Evolutionary conservation across 768 basidiomycete species (phyloP).

Genomic region (Infundibulicybe gibba): DNA sequence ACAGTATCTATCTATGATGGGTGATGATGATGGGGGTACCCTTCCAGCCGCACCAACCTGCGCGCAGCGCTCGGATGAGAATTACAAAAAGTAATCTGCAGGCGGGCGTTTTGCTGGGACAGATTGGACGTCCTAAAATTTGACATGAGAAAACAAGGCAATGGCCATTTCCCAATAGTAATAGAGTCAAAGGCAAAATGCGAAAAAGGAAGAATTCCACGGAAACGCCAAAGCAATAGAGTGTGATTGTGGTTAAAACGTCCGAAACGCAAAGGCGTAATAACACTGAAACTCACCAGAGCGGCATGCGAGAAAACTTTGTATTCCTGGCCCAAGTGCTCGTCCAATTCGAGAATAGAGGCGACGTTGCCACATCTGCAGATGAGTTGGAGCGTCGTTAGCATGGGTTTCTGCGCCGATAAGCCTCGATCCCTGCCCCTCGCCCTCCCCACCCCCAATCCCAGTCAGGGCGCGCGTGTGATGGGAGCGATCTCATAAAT

Average conservation of each 20-base stretch:
- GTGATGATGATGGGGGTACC: too few relatives aligned
- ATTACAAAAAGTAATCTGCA: slow-evolving; percentile 80
- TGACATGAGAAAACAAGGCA: not conserved
- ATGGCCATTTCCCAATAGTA: slow-evolving; percentile 4
- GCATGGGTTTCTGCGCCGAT: too few relatives aligned
- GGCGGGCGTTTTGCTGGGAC: slow-evolving; percentile 83
- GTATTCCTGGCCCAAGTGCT: slow-evolving; percentile 90
- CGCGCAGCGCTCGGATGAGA: not conserved
- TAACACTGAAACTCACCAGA: slow-evolving; percentile 47
- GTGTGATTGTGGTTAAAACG: not conserved
- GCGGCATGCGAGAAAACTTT: slow-evolving; percentile 93
- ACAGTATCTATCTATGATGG: too few relatives aligned
- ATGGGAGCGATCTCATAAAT: too few relatives aligned
- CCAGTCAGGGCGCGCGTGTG: too few relatives aligned
- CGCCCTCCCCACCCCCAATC: too few relatives aligned
- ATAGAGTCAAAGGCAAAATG: slow-evolving; percentile 1
- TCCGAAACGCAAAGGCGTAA: slow-evolving; percentile 3
- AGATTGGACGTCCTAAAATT: slow-evolving; percentile 67
- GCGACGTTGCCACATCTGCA: slow-evolving; percentile 92
- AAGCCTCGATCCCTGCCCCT: too few relatives aligned
- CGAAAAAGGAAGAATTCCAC: not conserved
- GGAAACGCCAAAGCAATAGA: not conserved
- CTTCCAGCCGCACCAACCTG: too few relatives aligned
- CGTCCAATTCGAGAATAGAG: slow-evolving; percentile 91
- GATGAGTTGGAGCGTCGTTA: not conserved